Percentiles rank a stretch among this genome's conserved stretches.
These are phyloP conservation scores for Clathrospora elynae DNA, from an alignment of 2,329 filamentous ascomycete genomes.

Conservation along the genomic window DNA sequence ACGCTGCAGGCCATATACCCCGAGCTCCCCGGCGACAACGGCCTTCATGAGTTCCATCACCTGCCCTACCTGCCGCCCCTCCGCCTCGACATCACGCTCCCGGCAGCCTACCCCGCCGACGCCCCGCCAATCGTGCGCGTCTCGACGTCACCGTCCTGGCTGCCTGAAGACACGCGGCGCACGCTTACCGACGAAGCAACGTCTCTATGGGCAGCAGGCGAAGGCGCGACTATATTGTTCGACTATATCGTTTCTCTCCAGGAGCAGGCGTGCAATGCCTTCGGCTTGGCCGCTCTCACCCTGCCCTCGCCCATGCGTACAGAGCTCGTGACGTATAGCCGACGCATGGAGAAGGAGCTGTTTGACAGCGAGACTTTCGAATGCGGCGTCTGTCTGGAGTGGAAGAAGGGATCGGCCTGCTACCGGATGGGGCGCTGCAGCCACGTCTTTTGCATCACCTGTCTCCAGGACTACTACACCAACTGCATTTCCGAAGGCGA, in stretches of 20 bases:
- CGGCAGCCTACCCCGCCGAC: slow-evolving; percentile 61
- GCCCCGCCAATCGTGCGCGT: slow-evolving; percentile 58
- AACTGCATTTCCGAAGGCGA: slow-evolving; percentile 86
- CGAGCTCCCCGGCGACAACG: too few relatives aligned
- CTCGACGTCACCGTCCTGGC: slow-evolving; percentile 58
- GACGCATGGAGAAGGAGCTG: slow-evolving; percentile 70
- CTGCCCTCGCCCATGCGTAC: slow-evolving; percentile 63
- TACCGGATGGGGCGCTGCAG: slow-evolving; percentile 81
- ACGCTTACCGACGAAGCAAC: slow-evolving; percentile 55
- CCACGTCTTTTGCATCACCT: slow-evolving; percentile 90
- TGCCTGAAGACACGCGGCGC: slow-evolving; percentile 53
- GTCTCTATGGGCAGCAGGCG: slow-evolving; percentile 65
- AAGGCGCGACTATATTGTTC: slow-evolving; percentile 61
- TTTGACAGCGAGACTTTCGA: slow-evolving; percentile 87
- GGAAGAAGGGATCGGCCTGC: slow-evolving; percentile 83
- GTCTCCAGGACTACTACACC: slow-evolving; percentile 87
- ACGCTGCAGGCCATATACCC: slow-evolving; percentile 33
- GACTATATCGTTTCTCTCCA: slow-evolving; percentile 66
- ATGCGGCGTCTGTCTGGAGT: slow-evolving; percentile 87
- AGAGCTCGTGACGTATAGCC: slow-evolving; percentile 77
- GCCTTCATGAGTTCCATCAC: slow-evolving; percentile 51
- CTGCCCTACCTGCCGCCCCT: slow-evolving; percentile 64
- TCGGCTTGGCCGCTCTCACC: slow-evolving; percentile 57
- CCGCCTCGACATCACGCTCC: slow-evolving; percentile 58
- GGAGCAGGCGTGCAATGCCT: slow-evolving; percentile 61